A percentile compares a stretch with the other conserved stretches of the same genome.
These are phyloP conservation scores for Aspergillus brasiliensis DNA, from an alignment of 2,329 filamentous ascomycete species.

Conservation along the genomic window DNA sequence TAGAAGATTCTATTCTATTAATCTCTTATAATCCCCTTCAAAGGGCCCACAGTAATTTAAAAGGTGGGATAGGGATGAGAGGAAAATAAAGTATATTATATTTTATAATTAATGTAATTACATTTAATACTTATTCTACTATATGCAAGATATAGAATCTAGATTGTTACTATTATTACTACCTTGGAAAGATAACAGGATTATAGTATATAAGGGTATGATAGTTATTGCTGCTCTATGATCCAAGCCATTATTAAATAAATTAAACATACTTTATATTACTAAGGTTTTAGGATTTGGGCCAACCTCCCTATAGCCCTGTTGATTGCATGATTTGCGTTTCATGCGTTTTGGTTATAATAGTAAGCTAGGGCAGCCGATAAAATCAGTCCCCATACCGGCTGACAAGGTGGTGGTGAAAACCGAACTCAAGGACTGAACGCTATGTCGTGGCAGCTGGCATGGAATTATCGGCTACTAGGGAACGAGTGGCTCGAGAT, in stretches of 20 bases:
- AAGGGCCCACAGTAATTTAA: background rate
- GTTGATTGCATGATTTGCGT: background rate
- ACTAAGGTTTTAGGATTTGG: background rate
- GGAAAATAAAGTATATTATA: background rate
- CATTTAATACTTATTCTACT: background rate
- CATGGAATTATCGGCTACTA: background rate
- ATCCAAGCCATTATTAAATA: background rate
- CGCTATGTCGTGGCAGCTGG: background rate
- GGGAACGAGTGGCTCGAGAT: too few species aligned
- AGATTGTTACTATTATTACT: background rate
- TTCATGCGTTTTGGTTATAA: background rate
- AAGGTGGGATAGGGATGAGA: background rate
- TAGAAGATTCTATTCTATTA: background rate
- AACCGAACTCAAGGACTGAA: background rate
- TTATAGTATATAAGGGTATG: background rate
- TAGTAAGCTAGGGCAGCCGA: too few species aligned
- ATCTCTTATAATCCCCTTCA: background rate
- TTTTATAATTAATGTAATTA: background rate
- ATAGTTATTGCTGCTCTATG: background rate
- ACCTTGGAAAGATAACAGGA: background rate
- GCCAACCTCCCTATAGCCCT: background rate
- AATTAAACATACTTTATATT: background rate
- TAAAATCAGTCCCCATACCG: background rate
- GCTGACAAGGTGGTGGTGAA: background rate
- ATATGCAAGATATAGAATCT: background rate